Conservation (phyloP, 345 rosid genomes). For the Lenwebbia sp. region DNA sequence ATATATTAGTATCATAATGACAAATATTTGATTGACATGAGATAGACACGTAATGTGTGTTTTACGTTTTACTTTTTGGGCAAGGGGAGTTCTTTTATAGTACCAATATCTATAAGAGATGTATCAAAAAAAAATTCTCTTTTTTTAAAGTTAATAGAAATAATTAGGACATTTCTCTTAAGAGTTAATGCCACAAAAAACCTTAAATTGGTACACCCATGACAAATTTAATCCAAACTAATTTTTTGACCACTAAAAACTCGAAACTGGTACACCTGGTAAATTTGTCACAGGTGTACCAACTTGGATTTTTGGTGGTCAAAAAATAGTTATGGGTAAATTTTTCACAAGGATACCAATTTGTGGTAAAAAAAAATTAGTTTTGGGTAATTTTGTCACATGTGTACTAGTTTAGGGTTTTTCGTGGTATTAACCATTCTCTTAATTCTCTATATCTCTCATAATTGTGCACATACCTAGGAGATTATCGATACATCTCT, state of each 20-base stretch:
- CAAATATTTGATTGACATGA: neutral
- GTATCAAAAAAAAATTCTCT: neutral
- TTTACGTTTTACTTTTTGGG: neutral
- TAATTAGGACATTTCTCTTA: neutral
- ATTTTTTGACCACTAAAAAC: too few relatives aligned
- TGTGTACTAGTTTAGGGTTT: too few relatives aligned
- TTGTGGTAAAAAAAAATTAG: too few relatives aligned
- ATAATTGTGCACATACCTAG: neutral
- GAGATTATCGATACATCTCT: neutral
- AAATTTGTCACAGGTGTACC: too few relatives aligned
- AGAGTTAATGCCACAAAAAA: neutral
- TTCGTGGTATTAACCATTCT: neutral
- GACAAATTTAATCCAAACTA: too few relatives aligned
- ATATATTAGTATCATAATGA: neutral
- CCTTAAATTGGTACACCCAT: too few relatives aligned
- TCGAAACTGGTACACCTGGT: too few relatives aligned
- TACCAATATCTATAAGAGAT: neutral
- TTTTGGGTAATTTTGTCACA: too few relatives aligned
- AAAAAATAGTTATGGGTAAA: too few relatives aligned
- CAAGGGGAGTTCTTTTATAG: neutral
- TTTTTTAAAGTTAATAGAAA: neutral
- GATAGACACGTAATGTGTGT: neutral
- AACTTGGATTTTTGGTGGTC: rapidly evolving
- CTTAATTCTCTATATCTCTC: neutral
- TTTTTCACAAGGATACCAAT: too few relatives aligned